Evolutionary conservation across 2,329 filamentous ascomycete species (phyloP).

Genomic region (Basipetospora chlamydospora): DNA sequence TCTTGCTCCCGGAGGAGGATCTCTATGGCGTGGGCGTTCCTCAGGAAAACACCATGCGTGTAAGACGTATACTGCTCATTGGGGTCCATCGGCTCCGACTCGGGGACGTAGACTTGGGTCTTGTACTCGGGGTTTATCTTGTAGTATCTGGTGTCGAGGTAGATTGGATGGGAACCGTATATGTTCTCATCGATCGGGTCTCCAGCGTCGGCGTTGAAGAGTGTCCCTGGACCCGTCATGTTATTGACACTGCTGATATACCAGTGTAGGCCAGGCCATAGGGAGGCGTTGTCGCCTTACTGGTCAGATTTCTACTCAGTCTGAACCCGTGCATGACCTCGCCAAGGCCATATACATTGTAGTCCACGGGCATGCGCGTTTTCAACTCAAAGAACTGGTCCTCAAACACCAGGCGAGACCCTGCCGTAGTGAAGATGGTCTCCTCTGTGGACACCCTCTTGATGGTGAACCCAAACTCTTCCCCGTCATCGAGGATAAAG

Average conservation of each 20-base stretch:
- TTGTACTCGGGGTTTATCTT: conserved; percentile 32
- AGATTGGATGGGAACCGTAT: conserved; percentile 66
- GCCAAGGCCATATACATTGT: conserved; percentile 63
- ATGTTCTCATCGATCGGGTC: conserved; percentile 53
- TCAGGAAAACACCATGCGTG: conserved; percentile 63
- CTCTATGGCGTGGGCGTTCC: conserved; percentile 67
- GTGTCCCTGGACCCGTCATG: conserved; percentile 26
- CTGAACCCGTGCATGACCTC: conserved; percentile 58
- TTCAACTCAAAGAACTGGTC: conserved; percentile 66
- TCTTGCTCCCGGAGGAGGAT: conserved; percentile 47
- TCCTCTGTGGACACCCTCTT: conserved; percentile 45
- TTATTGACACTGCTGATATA: too few relatives aligned
- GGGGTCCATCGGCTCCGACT: conserved; percentile 24
- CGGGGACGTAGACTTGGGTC: conserved; percentile 34
- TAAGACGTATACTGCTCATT: conserved; percentile 47
- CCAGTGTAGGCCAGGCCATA: too few relatives aligned
- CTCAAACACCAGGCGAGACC: conserved; percentile 53
- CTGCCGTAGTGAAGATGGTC: conserved; percentile 51
- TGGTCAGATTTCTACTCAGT: conserved; percentile 58
- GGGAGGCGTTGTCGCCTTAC: too few relatives aligned
- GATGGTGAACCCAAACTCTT: conserved; percentile 56
- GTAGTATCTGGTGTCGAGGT: conserved; percentile 67
- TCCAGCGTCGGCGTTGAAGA: conserved; percentile 52
- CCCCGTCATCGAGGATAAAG: conserved; percentile 37
- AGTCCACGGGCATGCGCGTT: conserved; percentile 50